phyloP scores from a whole-genome alignment of 2,329 filamentous ascomycete genomes.

The Pyricularia grisea region DNA sequence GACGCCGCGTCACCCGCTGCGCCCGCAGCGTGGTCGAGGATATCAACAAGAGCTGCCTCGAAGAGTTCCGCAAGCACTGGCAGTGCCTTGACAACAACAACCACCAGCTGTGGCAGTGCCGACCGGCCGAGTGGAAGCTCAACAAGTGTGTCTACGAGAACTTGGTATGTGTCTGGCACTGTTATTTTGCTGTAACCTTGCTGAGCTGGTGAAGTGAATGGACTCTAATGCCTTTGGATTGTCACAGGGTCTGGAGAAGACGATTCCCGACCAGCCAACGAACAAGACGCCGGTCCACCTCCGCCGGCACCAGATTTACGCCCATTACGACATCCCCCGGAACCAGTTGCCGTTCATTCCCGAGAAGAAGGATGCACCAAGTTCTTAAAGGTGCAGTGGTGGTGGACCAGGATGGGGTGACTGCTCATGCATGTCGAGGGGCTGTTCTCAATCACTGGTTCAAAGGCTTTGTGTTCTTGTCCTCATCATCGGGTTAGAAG shows the following conservation, averaged over 20 bases:
- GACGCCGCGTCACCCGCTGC: slow-evolving; percentile 91
- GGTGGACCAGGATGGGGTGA: neutral
- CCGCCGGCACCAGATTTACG: slow-evolving; percentile 53
- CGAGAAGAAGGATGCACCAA: slow-evolving; percentile 10
- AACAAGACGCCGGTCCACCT: slow-evolving; percentile 66
- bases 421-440: neutral
- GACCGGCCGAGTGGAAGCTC: slow-evolving; percentile 75
- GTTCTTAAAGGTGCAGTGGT: neutral
- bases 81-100: slow-evolving; percentile 95
- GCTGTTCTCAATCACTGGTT: neutral
- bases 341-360: slow-evolving; percentile 19
- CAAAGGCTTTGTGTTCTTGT: neutral
- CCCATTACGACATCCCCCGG: slow-evolving; percentile 28
- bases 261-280: slow-evolving; percentile 63
- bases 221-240: neutral
- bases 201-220: neutral
- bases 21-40: slow-evolving; percentile 94
- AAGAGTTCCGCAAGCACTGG: slow-evolving; percentile 90
- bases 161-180: slow-evolving; percentile 54
- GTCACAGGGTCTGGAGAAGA: slow-evolving; percentile 70
- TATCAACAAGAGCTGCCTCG: slow-evolving; percentile 88
- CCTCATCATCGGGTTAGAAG: neutral
- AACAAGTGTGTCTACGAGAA: slow-evolving; percentile 97
- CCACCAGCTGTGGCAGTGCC: slow-evolving; percentile 94
- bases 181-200: neutral